phyloP scores from a whole-genome alignment of 352 stramenopile genomes.

The Phytophthora crassamura region DNA sequence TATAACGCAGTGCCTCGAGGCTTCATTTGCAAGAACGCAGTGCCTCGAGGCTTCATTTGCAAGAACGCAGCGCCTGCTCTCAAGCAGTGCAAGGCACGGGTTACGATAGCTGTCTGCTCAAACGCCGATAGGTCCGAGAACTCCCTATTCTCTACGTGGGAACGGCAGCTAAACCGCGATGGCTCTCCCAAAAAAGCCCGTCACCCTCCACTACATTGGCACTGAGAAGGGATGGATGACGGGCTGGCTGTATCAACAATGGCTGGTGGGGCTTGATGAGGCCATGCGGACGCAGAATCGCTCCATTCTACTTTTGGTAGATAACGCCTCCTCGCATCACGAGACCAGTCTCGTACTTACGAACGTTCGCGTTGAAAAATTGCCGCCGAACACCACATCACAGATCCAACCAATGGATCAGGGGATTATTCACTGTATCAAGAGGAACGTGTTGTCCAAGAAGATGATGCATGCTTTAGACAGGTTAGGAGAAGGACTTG shows the following conservation, averaged over 20 bases:
- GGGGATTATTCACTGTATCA: slow-evolving; percentile 1
- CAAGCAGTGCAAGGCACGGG: too few relatives aligned
- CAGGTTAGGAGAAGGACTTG: too few relatives aligned
- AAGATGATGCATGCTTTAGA: too few relatives aligned
- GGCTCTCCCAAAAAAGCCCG: slow-evolving; percentile 3
- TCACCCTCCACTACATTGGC: slow-evolving; percentile 7
- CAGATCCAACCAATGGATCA: slow-evolving; percentile 2
- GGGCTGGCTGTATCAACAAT: slow-evolving; percentile 10
- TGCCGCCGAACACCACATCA: neutral
- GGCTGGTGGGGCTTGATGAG: slow-evolving; percentile 10
- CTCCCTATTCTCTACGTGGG: too few relatives aligned
- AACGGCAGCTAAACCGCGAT: too few relatives aligned
- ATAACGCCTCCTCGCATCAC: neutral
- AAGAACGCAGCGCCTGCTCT: too few relatives aligned
- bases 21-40: too few relatives aligned
- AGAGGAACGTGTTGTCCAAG: too few relatives aligned
- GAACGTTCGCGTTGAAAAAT: slow-evolving; percentile 2
- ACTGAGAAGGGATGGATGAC: slow-evolving; percentile 15
- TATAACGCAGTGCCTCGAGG: too few relatives aligned
- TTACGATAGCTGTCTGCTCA: too few relatives aligned
- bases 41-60: too few relatives aligned
- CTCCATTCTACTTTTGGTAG: neutral
- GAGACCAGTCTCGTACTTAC: neutral
- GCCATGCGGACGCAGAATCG: neutral
- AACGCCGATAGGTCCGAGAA: too few relatives aligned